Base-by-base conservation (phyloP, 768 basidiomycete genomes). In the Kwoniella sp. region DNA sequence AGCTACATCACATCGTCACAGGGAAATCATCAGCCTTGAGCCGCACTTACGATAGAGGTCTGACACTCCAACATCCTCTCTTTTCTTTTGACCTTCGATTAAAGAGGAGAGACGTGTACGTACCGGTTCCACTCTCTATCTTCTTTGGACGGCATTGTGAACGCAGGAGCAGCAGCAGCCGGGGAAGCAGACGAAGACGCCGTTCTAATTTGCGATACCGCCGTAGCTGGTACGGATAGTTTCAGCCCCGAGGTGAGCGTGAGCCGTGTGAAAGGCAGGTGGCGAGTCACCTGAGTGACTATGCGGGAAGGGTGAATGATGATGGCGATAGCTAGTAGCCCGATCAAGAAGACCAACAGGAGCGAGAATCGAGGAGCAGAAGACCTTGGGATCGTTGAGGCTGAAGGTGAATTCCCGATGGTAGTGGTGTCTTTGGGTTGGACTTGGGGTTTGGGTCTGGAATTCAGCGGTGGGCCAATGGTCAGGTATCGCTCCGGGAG, bases 61-160 rank as follows among this genome's bases (percentile, higher is more conserved):
- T 41, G 11, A 41, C 38, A 41, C n/a, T n/a, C n/a, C n/a, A n/a
- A n/a, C n/a, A n/a, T n/a, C n/a, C n/a, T n/a, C n/a, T n/a, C n/a
- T n/a, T n/a, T n/a, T n/a, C n/a, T n/a, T n/a, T n/a, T n/a, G n/a
- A n/a, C n/a, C n/a, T n/a, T n/a, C n/a, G n/a, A 34, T 5, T 13
- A 34, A 13, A 34, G 7, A 34, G 13, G 34, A 34, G 3, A 8
- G 25, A n/a, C 13, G 0, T 7, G 15, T 28, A 61, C 67, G 28
- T 26, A 68, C 67, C 59, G 29, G 29, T 68, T 68, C 67, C 67
- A 68, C 56, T 60, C 62, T 61, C 54, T 56, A 29, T 60, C 51
- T 56, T 68, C 67, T 47, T 50, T 47, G 17, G 67, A 58, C 8
- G 62, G 62, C 62, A 63, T 63, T 20, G 62, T 63, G 26, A 20